A percentile compares a stretch with the other conserved stretches of the same genome.
These are phyloP conservation scores for Gomphus bonarii DNA, from an alignment of 1,284 basidiomycete species.

Conservation along the genomic window DNA sequence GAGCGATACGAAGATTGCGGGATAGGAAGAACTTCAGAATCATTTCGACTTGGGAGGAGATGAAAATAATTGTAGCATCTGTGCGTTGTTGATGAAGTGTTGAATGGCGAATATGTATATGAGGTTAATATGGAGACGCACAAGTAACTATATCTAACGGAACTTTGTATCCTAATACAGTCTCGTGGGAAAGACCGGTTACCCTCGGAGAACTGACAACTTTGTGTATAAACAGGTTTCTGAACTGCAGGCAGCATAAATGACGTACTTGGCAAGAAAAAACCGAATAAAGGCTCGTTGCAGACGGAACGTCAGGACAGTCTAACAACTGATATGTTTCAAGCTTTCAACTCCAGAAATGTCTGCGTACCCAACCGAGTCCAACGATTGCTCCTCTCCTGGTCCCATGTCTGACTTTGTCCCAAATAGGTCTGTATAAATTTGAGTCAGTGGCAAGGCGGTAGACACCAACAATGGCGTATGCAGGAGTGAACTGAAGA, in stretches of 20 bases:
- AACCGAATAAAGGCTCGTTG: constrained; percentile 52
- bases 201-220: constrained; percentile 48
- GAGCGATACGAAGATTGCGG: constrained; percentile 67
- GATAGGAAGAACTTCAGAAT: constrained; percentile 74
- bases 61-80: constrained; percentile 69
- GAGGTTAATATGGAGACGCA: constrained; percentile 23
- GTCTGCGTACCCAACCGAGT: constrained; percentile 47
- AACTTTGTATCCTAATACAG: constrained; percentile 49
- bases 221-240: constrained; percentile 12
- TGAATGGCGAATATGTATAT: background rate
- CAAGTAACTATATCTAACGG: constrained; percentile 63
- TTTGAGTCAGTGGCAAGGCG: constrained; percentile 54
- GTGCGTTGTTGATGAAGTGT: constrained; percentile 7
- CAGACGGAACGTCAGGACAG: constrained; percentile 48
- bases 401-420: constrained; percentile 63
- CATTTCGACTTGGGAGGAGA: constrained; percentile 60
- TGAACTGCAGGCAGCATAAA: constrained; percentile 11
- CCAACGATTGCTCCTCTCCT: constrained; percentile 52
- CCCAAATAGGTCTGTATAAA: constrained; percentile 61
- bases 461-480: constrained; percentile 67
- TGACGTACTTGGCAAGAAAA: constrained; percentile 48
- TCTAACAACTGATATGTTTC: constrained; percentile 26
- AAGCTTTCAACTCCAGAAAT: background rate
- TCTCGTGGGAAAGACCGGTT: constrained; percentile 52
- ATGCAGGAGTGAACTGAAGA: constrained; percentile 62